Base-by-base conservation (phyloP, 495 filamentous ascomycete species). In the Pyronema omphalodes region DNA sequence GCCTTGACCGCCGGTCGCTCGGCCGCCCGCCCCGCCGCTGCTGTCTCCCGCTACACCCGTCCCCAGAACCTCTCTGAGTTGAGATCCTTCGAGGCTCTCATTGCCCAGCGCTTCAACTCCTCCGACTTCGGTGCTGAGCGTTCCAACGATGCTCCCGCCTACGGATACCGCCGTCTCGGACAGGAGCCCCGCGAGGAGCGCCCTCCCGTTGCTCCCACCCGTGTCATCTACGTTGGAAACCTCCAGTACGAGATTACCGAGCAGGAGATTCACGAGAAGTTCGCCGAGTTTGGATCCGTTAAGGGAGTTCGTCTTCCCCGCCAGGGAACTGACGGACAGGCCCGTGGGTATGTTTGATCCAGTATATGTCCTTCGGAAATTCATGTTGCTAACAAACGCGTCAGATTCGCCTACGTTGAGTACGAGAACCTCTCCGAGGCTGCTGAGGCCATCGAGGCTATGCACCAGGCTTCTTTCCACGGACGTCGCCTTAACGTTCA, bases 191-290 rank as follows among this genome's bases (percentile, higher is more conserved):
- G 56, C 15, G 39, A 51, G n/a, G 46, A 57, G 4, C 50, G 55
- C 12, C 18, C 14, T 3, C 40, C 47, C 3, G 40, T 65, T 23
- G 12, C 61, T 12, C 52, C 68, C 33, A 58, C 57, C 44, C 62
- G 70, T 49, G 75, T 70, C 7, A 54, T 93, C 46, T 95, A 86
- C 61, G 61, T 95, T 58, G 84, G 84, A 37, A 98, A 98, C 70
- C 66, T 98, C 17, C 80, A 82, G 62, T 98, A 83, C 63, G 87
- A 93, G 67, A 74, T 84, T 15, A 84, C 79, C 12, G 78, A 78
- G 3, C 73, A 78, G 15, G 82, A 91, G 67, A 64, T 94, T 39
- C 68, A 72, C 58, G 72, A 75, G 50, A 74, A 82, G 11, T 83
- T 88, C 55, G 67, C 70, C 53, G 73, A 77, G 51, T 88, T 74